A percentile compares a stretch with the other conserved stretches of the same genome.
phyloP scores from a whole-genome alignment of 2,329 filamentous ascomycete species.

The Arthrinium phaeospermum region DNA sequence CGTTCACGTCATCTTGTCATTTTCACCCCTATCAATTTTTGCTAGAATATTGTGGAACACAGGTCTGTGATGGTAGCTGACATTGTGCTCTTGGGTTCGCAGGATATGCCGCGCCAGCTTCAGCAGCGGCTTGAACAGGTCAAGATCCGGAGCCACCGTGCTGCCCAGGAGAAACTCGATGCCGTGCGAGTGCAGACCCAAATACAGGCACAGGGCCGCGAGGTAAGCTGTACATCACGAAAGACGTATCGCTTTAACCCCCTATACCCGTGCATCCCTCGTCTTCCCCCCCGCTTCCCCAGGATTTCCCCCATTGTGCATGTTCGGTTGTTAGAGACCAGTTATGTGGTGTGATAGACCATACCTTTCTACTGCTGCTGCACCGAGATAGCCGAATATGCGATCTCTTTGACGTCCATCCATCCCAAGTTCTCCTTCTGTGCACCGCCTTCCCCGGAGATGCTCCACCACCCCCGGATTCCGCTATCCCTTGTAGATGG shows the following conservation, averaged over 20 bases:
- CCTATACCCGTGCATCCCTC: neutral
- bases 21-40: neutral
- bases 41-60: too few relatives aligned
- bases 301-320: neutral
- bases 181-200: neutral
- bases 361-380: neutral
- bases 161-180: conserved; percentile 22
- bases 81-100: neutral
- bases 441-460: neutral
- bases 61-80: neutral
- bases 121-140: conserved; percentile 19
- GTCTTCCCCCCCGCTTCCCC: neutral
- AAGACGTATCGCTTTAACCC: neutral
- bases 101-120: conserved; percentile 19
- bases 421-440: neutral
- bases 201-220: conserved; percentile 19
- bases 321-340: neutral
- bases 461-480: neutral
- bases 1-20: neutral
- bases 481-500: neutral
- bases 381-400: neutral
- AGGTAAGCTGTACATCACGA: neutral
- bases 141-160: conserved; percentile 7
- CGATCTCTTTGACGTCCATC: neutral
- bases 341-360: neutral